Evolutionary conservation across 1,139 yeast genomes (phyloP), one percentile per base, ranked within the genome.

Genomic region (Magnusiomyces suaveolens): DNA sequence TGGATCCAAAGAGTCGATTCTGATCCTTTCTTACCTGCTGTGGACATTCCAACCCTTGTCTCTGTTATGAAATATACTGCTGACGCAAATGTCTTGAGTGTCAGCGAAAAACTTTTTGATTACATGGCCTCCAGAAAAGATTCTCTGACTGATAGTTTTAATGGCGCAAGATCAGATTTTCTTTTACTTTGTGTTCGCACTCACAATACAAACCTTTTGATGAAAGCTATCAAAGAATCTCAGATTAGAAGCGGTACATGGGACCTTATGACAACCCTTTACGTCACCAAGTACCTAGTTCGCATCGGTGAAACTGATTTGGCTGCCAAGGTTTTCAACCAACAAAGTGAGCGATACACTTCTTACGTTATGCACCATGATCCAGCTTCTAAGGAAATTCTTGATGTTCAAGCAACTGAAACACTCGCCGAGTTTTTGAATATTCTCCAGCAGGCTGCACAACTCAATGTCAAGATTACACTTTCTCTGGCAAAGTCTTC

Each of bases 151-250:
- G 50, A 54, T 14, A 46, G 52, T 8, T 58, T 64, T 44, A 57
- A 64, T 51, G 53, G 53, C 24, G 57, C 62, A 8, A 57, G 69
- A 38, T 54, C 62, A 25, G 64, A 63, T 33, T 63, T 60, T 43
- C 50, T 61, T 24, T 54, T 58, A 46, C 50, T 58, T n/a, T 62
- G 65, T 21, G 55, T 64, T 29, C 56, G 55, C 14, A 26, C 57
- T 6, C 52, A 60, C 26, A 53, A 59, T 20, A 46, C 52, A 20
- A 62, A 60, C 3, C 57, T 61, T 24, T 53, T 71, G 20, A 57
- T 62, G 53, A 65, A 67, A 57, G 67, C 62, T 6, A 57, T 71
- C 44, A 60, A 64, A 25, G 74, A 71, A 56, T 58, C 70, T 4
- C 65, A 63, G 20, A 51, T 67, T 6, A 59, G 67, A 38, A 61